Evolutionary conservation across 2,329 filamentous ascomycete genomes (phyloP), one percentile per base, ranked within the genome.

Genomic region (Arthrobotrys sinensis): DNA sequence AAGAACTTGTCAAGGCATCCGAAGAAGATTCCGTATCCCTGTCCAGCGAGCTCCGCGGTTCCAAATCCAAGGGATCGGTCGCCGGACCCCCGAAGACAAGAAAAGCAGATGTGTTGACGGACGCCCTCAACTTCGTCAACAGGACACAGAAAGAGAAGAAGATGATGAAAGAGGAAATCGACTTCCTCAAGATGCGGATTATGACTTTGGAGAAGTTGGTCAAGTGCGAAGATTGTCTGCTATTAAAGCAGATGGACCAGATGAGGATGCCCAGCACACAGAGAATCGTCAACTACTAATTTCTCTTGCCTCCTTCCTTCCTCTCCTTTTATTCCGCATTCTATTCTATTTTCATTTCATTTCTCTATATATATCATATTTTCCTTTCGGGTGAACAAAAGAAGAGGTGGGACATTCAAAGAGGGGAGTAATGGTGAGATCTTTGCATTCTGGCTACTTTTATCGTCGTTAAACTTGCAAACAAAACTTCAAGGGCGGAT

Each of bases 151-250:
- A 78, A 45, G 75, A 78, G 43, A 78, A 78, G 75, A 78, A 45
- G 38, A 57, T 78, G 75, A 78, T 78, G 75, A 78, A 78, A 40
- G 75, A 78, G 10, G 75, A 78, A 52, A 78, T 78, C 38, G 75
- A 78, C 65, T 78, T 78, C 62, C 75, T 78, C 67, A 78, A 78
- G 28, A 78, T 78, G 75, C 50, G 75, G 28, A 78, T 78, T n/a
- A 78, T 78, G 75, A 78, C 75, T 14, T 62, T 78, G 60, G 75
- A 78, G 40, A 78, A 78, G 67, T 34, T 78, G 45, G 75, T 78
- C 62, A 78, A 78, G 28, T 78, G 75, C 55, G 75, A 78, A 57
- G 75, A 78, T 43, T 78, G 75, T 43, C 53, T 78, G 46, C 53
- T 78, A 57, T 64, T 78, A 45, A 78, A 78, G 36, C 75, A 78